These are phyloP conservation scores for Trypanosoma rangeli DNA, from an alignment of 208 protist genomes.

Conservation along the genomic window DNA sequence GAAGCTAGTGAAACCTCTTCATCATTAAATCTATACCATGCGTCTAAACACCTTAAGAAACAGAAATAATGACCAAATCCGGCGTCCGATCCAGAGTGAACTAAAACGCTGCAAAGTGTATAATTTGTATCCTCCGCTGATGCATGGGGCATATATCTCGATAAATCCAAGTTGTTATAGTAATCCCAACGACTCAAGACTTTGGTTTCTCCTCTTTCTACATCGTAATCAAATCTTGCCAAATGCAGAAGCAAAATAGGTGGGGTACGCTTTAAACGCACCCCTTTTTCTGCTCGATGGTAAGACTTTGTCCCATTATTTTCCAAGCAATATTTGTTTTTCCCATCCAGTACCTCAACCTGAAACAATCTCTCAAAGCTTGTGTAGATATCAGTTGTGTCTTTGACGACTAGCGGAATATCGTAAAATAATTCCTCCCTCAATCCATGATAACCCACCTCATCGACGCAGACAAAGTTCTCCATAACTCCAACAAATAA, in stretches of 20 bases:
- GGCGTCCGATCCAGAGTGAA: constrained; percentile 87
- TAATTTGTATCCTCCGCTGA: constrained; percentile 70
- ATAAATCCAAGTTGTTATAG: constrained; percentile 82
- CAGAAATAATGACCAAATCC: constrained; percentile 91
- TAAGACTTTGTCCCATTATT: constrained; percentile 72
- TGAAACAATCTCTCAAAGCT: constrained; percentile 89
- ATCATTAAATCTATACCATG: constrained; percentile 94
- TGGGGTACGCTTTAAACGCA: constrained; percentile 75
- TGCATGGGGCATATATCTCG: constrained; percentile 76
- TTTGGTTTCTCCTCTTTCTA: constrained; percentile 80
- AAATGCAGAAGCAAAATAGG: constrained; percentile 90
- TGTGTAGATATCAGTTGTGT: constrained; percentile 81
- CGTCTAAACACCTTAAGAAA: constrained; percentile 63
- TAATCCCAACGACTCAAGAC: constrained; percentile 88
- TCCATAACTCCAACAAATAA: constrained; percentile 77
- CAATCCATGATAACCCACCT: constrained; percentile 77
- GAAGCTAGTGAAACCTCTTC: constrained; percentile 76
- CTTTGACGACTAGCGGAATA: constrained; percentile 89
- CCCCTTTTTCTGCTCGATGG: constrained; percentile 87
- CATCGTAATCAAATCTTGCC: constrained; percentile 91
- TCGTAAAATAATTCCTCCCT: constrained; percentile 91
- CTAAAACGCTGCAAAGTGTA: constrained; percentile 86
- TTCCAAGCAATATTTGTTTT: constrained; percentile 93
- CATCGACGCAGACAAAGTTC: constrained; percentile 86
- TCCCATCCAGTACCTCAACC: constrained; percentile 90